Evolutionary conservation across 2,329 filamentous ascomycete genomes (phyloP).

Genomic region (Clonostachys rosea): DNA sequence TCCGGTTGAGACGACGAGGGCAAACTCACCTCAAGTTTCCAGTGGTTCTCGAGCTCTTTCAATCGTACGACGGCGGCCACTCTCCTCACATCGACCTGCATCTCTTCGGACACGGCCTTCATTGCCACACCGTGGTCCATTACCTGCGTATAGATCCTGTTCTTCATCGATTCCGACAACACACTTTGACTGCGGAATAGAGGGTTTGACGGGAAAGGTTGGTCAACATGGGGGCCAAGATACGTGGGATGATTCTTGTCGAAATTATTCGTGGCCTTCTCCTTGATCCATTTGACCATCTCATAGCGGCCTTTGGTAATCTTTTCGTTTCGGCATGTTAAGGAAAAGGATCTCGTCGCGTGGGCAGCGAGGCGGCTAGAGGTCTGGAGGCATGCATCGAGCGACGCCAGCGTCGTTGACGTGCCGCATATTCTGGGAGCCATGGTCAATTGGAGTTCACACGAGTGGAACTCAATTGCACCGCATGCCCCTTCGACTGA

Average conservation of each 20-base stretch:
- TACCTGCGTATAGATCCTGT: constrained; percentile 69
- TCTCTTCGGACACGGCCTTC: constrained; percentile 71
- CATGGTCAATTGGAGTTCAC: constrained; percentile 12
- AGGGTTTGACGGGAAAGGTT: constrained; percentile 71
- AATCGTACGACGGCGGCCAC: constrained; percentile 82
- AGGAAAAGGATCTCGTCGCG: constrained; percentile 21
- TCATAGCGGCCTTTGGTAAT: constrained; percentile 25
- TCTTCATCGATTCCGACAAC: constrained; percentile 66
- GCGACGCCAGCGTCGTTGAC: constrained; percentile 19
- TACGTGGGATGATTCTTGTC: constrained; percentile 24
- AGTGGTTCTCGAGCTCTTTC: constrained; percentile 80
- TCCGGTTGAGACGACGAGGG: too few species aligned
- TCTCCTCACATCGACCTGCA: constrained; percentile 75
- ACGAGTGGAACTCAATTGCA: not conserved
- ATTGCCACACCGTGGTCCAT: constrained; percentile 63
- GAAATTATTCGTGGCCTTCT: constrained; percentile 7
- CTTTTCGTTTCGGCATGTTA: constrained; percentile 30
- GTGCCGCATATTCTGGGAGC: constrained; percentile 21
- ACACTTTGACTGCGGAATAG: constrained; percentile 68
- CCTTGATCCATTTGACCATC: constrained; percentile 32
- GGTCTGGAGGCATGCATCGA: constrained; percentile 11
- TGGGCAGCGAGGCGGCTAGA: not conserved
- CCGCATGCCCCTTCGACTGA: not conserved
- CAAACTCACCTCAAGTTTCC: constrained; percentile 66
- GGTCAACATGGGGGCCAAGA: constrained; percentile 27